Conservation (phyloP, 495 filamentous ascomycete species). For the Xylaria acuta region DNA sequence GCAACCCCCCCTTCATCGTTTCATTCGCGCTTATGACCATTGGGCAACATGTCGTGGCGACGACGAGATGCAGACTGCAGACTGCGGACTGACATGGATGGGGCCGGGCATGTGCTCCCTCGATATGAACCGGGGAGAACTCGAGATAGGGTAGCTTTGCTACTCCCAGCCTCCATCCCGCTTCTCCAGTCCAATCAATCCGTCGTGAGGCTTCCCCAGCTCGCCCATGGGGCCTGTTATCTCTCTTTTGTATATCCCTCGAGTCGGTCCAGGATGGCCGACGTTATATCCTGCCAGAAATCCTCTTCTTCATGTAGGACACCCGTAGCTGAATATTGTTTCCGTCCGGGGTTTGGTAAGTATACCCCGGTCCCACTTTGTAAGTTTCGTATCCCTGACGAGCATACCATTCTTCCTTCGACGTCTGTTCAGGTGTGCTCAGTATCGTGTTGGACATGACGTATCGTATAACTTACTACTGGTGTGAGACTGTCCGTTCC, state of each 20-base stretch:
- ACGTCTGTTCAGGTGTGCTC: slow-evolving; percentile 33
- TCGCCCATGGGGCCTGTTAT: neutral
- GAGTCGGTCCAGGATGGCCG: neutral
- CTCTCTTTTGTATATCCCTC: slow-evolving; percentile 8
- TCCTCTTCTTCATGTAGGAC: slow-evolving; percentile 39
- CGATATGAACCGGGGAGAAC: neutral
- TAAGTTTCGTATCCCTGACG: slow-evolving; percentile 55
- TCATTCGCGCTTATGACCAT: slow-evolving; percentile 36
- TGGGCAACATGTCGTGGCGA: slow-evolving; percentile 32
- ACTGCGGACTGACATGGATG: neutral
- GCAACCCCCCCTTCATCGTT: slow-evolving; percentile 33
- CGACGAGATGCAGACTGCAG: neutral
- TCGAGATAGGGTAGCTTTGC: slow-evolving; percentile 6
- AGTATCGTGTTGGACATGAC: neutral
- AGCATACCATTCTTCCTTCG: slow-evolving; percentile 63
- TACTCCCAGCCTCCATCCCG: slow-evolving; percentile 10
- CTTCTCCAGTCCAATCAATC: slow-evolving; percentile 26
- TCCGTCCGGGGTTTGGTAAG: slow-evolving; percentile 22
- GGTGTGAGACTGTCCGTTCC: slow-evolving; percentile 30
- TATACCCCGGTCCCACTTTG: slow-evolving; percentile 26
- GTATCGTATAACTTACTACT: slow-evolving; percentile 33
- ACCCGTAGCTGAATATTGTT: slow-evolving; percentile 26
- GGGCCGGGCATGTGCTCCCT: neutral
- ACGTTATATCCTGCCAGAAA: slow-evolving; percentile 22
- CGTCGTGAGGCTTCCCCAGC: slow-evolving; percentile 33